Evolutionary conservation across 2,329 filamentous ascomycete species (phyloP).

Genomic region (Colletotrichum sp.): DNA sequence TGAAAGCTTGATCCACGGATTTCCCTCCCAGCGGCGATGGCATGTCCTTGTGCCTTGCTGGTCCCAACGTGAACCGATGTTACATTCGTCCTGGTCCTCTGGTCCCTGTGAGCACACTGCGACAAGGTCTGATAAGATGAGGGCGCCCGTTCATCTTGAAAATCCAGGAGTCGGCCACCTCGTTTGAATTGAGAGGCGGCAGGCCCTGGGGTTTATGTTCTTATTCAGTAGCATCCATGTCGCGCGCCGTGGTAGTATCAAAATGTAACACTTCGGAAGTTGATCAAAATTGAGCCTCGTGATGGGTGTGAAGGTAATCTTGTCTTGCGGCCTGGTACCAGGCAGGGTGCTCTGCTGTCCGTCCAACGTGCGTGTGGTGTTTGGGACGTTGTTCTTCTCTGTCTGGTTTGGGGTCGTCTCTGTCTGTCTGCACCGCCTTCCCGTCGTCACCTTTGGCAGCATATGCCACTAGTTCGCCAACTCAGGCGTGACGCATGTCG

Average conservation of each 20-base stretch:
- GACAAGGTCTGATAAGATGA: constrained; percentile 14
- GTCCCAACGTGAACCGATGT: not conserved
- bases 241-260: not conserved
- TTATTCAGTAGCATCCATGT: not conserved
- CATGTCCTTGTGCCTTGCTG: not conserved
- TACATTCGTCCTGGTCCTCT: constrained; percentile 11
- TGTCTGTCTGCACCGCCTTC: not conserved
- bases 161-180: not conserved
- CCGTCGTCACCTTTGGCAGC: not conserved
- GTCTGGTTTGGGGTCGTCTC: not conserved
- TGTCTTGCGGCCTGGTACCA: not conserved
- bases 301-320: constrained; percentile 1
- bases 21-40: not conserved
- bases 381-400: not conserved
- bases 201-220: not conserved
- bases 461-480: not conserved
- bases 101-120: not conserved
- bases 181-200: not conserved
- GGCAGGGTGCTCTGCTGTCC: not conserved
- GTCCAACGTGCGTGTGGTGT: not conserved
- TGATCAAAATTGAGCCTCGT: constrained; percentile 12
- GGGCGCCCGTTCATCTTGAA: constrained; percentile 16
- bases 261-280: constrained; percentile 1
- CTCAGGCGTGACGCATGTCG: not conserved
- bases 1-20: not conserved